Evolutionary conservation across 805 yeast genomes (phyloP), one percentile per base, ranked within the genome.

Genomic region (Cyberlindnera mycetangii): DNA sequence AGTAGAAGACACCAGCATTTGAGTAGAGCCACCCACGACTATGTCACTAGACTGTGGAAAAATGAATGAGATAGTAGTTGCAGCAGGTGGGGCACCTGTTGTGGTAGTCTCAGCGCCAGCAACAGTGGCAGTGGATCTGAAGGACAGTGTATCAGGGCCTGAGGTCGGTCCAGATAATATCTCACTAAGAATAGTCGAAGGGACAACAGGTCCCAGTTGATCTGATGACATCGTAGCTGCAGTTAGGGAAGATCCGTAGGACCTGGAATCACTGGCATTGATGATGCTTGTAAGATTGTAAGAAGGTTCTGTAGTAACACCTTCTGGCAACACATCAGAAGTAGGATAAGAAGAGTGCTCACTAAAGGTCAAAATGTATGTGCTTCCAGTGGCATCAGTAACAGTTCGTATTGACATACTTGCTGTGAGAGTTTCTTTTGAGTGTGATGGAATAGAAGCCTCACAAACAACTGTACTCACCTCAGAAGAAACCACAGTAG

Each of bases 401-500:
- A 45, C 49, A 3, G 52, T 49, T 37, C 36, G 45, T 6, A 32
- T 4, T 18, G 35, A 22, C 39, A 42, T 14, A 22, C 36, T 42
- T 7, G 47, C 44, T 4, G 52, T 45, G 12, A 40, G 14, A 15
- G 39, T 7, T 11, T 21, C 37, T n/a, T 34, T 40, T 12, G 27
- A 32, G 22, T 18, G 21, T n/a, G 35, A 17, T 10, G 39, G 9
- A 3, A 37, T 20, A 2, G 43, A 21, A 12, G 25, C 45, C 22
- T 44, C 42, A 41, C 53, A 50, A 18, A 42, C 19, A 15, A 50
- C 47, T 1, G 53, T 50, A n/a, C 45, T 42, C 3, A 38, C 32
- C 3, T 42, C 49, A 22, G 51, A 42, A 10, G 15, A 11, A 3
- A 44, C 33, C 10, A 11, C 14, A 14, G 48, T 31, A 4, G 41